Percentiles rank a stretch among this genome's conserved stretches.
Evolutionary conservation across 805 yeast species (phyloP).

Genomic region (Sungouiella thailandica): DNA sequence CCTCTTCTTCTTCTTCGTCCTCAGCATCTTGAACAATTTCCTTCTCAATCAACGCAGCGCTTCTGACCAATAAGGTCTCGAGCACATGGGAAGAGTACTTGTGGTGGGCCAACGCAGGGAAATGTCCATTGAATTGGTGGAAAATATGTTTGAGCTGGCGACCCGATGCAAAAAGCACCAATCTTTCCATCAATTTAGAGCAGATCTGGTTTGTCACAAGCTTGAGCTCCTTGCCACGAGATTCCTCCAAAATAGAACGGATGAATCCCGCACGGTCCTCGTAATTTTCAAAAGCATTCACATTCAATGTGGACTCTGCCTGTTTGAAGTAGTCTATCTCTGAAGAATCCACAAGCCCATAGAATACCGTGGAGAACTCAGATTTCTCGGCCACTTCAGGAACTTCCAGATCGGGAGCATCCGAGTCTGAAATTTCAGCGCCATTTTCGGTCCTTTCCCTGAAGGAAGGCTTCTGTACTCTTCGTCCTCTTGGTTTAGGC

Average conservation of each 20-base stretch:
- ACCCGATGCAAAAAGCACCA: slow-evolving; percentile 62
- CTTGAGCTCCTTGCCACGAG: slow-evolving; percentile 84
- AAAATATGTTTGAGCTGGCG: slow-evolving; percentile 62
- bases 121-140: slow-evolving; percentile 66
- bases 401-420: no score
- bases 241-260: slow-evolving; percentile 75
- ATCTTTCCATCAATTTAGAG: slow-evolving; percentile 85
- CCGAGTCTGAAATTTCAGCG: no score
- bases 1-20: slow-evolving; percentile 23
- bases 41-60: slow-evolving; percentile 69
- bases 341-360: slow-evolving; percentile 77
- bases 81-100: slow-evolving; percentile 92
- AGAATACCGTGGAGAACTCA: slow-evolving; percentile 46
- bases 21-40: slow-evolving; percentile 44
- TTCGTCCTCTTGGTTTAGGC: slow-evolving; percentile 40
- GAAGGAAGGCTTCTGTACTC: slow-evolving; percentile 28
- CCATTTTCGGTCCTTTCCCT: slow-evolving; percentile 15
- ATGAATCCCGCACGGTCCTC: slow-evolving; percentile 76
- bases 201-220: slow-evolving; percentile 92
- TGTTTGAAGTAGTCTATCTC: slow-evolving; percentile 90
- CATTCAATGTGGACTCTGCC: slow-evolving; percentile 81
- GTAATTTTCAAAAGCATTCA: slow-evolving; percentile 67
- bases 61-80: slow-evolving; percentile 74
- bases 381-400: no score
- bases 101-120: slow-evolving; percentile 73